Conservation (phyloP, 768 basidiomycete genomes). For the Gloeostereum incarnatum region DNA sequence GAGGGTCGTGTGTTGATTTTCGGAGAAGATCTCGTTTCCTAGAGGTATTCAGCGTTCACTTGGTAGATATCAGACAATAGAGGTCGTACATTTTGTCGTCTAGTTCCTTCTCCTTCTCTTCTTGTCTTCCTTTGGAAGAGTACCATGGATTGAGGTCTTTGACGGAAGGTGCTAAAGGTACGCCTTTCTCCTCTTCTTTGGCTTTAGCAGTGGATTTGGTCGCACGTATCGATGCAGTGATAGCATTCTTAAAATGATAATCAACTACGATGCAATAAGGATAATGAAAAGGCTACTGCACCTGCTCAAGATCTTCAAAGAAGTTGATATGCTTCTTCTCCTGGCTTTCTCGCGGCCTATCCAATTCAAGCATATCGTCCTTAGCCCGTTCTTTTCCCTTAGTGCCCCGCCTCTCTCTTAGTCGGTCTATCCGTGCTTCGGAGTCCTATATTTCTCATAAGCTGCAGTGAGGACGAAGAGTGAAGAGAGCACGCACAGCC, state of each 20-base stretch:
- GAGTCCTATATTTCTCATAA: conserved; percentile 54
- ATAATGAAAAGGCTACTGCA: conserved; percentile 15
- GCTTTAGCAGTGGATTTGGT: conserved; percentile 33
- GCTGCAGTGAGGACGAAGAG: conserved; percentile 1
- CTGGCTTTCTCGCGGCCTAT: not conserved
- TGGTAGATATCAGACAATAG: not conserved
- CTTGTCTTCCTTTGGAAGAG: conserved; percentile 15
- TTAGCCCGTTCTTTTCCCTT: conserved; percentile 27
- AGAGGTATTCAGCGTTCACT: not conserved
- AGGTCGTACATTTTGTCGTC: conserved; percentile 28
- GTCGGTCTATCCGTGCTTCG: conserved; percentile 62
- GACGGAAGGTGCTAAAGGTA: conserved; percentile 62
- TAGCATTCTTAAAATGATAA: conserved; percentile 24
- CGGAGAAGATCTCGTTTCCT: conserved; percentile 57
- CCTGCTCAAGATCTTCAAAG: conserved; percentile 76
- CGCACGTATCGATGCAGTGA: conserved; percentile 34
- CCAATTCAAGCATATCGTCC: conserved; percentile 13
- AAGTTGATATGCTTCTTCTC: conserved; percentile 68
- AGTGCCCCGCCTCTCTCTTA: conserved; percentile 54
- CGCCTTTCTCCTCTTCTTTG: conserved; percentile 57
- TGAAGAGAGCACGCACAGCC: conserved; percentile 41
- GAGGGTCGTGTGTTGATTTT: conserved; percentile 60
- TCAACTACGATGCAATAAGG: not conserved
- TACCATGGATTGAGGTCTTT: conserved; percentile 86
- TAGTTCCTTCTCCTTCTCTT: conserved; percentile 18